Percentiles rank a stretch among this genome's conserved stretches.
phyloP scores from a whole-genome alignment of 139 green algal genomes.

The Tetraselmis striata region DNA sequence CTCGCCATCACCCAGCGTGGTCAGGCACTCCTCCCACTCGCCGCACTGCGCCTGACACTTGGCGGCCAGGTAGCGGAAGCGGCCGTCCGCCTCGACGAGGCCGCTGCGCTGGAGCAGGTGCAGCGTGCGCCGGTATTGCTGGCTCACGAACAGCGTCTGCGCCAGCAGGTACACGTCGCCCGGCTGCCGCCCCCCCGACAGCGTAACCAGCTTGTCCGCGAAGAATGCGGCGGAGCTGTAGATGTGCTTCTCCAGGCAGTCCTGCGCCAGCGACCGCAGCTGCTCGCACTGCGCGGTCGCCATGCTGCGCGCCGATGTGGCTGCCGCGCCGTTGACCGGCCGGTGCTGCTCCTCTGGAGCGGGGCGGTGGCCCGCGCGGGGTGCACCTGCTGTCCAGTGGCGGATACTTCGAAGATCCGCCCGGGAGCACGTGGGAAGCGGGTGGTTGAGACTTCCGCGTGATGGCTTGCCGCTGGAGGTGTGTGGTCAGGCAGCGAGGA shows the following conservation, averaged over 20 bases:
- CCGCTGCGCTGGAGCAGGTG: conserved; percentile 42
- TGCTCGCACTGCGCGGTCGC: conserved; percentile 9
- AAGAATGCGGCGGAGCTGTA: conserved; percentile 85
- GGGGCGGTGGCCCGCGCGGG: no score
- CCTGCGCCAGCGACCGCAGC: conserved; percentile 70
- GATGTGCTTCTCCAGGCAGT: conserved; percentile 86
- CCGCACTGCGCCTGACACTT: conserved; percentile 63
- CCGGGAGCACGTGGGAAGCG: no score
- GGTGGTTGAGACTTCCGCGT: no score
- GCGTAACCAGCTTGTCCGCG: conserved; percentile 86
- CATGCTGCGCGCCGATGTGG: no score
- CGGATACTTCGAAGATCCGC: no score
- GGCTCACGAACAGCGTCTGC: conserved; percentile 40
- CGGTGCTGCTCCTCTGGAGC: no score
- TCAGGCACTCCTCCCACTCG: conserved; percentile 88
- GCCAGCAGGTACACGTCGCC: conserved; percentile 78
- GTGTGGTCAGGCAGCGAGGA: no score
- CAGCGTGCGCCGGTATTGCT: conserved; percentile 69
- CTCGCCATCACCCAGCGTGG: conserved; percentile 55
- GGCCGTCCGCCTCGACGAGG: conserved; percentile 44
- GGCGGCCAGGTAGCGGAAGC: conserved; percentile 39
- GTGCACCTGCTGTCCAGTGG: no score
- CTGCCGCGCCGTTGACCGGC: no score
- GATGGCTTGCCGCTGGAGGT: no score
- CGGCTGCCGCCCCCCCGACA: conserved; percentile 42